phyloP scores from a whole-genome alignment of 192 early-diverging fungal genomes.

The Oehlia diaphana region DNA sequence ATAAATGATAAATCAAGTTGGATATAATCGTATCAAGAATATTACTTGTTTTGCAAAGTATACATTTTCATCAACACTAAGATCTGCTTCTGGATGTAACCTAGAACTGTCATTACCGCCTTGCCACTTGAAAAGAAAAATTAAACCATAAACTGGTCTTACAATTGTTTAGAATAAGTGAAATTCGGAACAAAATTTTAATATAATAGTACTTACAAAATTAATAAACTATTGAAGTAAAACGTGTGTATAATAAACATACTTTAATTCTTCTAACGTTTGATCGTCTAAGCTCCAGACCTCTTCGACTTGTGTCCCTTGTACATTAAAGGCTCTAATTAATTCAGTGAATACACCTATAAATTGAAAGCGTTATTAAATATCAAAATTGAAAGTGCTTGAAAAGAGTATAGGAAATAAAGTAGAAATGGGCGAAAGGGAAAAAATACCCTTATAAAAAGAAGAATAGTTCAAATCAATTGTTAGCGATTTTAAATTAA shows the following conservation, averaged over 20 bases:
- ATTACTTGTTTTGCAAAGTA: constrained; percentile 71
- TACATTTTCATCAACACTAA: constrained; percentile 45
- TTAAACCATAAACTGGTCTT: constrained; percentile 74
- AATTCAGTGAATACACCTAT: constrained; percentile 81
- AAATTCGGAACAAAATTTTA: background rate
- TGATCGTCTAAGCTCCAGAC: constrained; percentile 72
- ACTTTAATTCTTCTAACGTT: constrained; percentile 62
- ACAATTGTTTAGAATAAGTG: background rate
- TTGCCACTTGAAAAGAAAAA: constrained; percentile 85
- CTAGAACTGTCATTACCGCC: constrained; percentile 38
- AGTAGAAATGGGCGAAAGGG: background rate
- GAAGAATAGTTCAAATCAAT: background rate
- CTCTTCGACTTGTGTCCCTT: constrained; percentile 77
- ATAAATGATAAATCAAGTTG: background rate
- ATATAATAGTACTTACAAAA: background rate
- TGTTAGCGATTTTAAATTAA: background rate
- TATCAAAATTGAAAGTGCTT: background rate
- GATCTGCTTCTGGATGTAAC: constrained; percentile 32
- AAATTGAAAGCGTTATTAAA: background rate
- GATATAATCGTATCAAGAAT: background rate
- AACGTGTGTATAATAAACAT: constrained; percentile 15
- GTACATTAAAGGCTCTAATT: constrained; percentile 70
- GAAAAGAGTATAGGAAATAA: background rate
- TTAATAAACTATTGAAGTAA: background rate
- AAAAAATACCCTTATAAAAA: background rate